Percentiles rank a stretch among this genome's conserved stretches.
Evolutionary conservation across 192 early-diverging fungal genomes (phyloP).

Genomic region (Ambispora gerdemannii): DNA sequence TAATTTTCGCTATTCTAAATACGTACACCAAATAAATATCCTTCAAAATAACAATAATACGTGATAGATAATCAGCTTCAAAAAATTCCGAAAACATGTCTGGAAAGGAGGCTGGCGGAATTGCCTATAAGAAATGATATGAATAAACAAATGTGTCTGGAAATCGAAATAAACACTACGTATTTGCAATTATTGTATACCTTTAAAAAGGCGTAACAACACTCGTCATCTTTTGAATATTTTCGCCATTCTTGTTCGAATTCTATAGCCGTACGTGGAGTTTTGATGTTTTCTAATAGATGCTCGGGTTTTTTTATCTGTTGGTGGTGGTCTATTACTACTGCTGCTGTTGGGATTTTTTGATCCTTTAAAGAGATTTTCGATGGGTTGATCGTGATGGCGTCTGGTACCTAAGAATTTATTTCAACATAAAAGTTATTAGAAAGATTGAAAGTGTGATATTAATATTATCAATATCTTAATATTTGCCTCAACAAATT

Average conservation of each 20-base stretch:
- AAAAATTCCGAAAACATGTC: slow-evolving; percentile 46
- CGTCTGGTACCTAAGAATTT: background rate
- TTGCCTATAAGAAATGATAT: slow-evolving; percentile 32
- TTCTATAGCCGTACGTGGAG: slow-evolving; percentile 61
- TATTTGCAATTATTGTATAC: slow-evolving; percentile 34
- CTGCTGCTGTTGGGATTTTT: background rate
- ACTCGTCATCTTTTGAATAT: slow-evolving; percentile 44
- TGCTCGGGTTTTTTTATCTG: background rate
- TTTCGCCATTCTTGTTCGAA: slow-evolving; percentile 74
- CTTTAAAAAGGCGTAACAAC: slow-evolving; percentile 61
- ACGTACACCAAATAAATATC: background rate
- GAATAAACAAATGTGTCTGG: too few species aligned
- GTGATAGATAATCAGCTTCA: background rate
- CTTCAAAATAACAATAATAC: background rate
- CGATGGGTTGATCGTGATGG: background rate
- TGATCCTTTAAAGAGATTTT: background rate
- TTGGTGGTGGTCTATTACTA: too few species aligned
- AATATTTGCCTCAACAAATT: too few species aligned
- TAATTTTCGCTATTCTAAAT: background rate
- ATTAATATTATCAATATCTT: background rate
- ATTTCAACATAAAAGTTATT: background rate
- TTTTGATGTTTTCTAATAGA: slow-evolving; percentile 10
- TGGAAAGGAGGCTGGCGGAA: slow-evolving; percentile 39
- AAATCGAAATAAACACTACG: background rate
- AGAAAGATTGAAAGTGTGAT: background rate